Evolutionary conservation across 768 basidiomycete genomes (phyloP), one percentile per base, ranked within the genome.

Genomic region (Mycena crocata): DNA sequence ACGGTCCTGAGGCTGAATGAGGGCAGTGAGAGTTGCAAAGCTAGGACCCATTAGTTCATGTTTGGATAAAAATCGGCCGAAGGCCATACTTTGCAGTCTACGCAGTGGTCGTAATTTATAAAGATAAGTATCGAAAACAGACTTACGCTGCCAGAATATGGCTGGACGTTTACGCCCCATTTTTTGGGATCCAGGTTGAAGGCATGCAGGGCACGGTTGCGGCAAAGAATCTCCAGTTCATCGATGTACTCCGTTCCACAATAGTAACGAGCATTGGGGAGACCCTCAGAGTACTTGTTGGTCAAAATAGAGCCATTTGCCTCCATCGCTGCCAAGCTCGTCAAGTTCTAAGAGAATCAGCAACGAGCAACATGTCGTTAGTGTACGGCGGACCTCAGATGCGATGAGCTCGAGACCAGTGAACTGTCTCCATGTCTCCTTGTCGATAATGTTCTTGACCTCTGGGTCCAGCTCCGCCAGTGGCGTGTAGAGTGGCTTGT

Each of bases 91-190:
- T 97, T 69, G 95, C 95, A 45, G 95, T 97, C 89, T 93, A 67
- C 64, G 54, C 14, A n/a, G 57, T 13, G 21, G 21, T 8, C 60
- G 62, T 77, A 55, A 77, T 68, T n/a, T n/a, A 63, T 60, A 55
- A 35, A 39, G 44, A 61, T n/a, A 31, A 2, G 46, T 46, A 32
- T 37, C 52, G 26, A 67, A 15, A 57, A 35, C 9, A 19, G 21
- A 88, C 92, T 78, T 76, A 94, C 92, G 68, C 89, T 91, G 63
- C 94, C 94, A 73, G 96, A 98, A 82, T 99, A 99, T 9, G 98
- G 98, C 81, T 99, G 98, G 62, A 99, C 98, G 76, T 99, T 99
- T 81, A 99, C 96, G 72, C 97, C 97, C 98, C 98, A 99, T 79
- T 90, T 89, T 51, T 83, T 85, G 45, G 93, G 88, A 82, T 98